Evolutionary conservation across 2,329 filamentous ascomycete genomes (phyloP), one percentile per base, ranked within the genome.

Genomic region (Nakataea oryzae): DNA sequence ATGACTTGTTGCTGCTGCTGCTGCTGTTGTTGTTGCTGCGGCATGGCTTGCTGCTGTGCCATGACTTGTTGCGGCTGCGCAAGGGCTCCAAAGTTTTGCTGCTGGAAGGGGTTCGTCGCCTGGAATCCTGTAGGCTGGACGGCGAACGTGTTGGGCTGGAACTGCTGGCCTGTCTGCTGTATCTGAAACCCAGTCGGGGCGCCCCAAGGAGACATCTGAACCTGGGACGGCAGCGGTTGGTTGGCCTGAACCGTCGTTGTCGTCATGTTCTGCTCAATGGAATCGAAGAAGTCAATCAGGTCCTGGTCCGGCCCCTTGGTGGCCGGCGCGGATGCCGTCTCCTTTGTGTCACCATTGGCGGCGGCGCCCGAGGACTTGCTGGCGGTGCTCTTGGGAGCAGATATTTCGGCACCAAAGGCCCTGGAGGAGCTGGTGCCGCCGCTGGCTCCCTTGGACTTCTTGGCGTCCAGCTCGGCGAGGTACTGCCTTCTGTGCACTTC

Each of bases 401-500:
- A 74, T 3, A 73, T 74, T 26, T 75, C 74, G 28, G 72, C 71
- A 64, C 74, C 74, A 26, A 70, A 65, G 41, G 71, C 67, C 60
- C 73, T 75, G 27, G 72, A 67, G 21, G 59, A 55, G 17, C 41
- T 8, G 14, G 8, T n/a, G 12, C 65, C 65, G 13, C 66, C 69
- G 9, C 70, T 72, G 7, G 75, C 76, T 1, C 77, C 77, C 63
- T 77, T 79, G 34, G 66, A 65, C 71, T 82, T 83, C 74, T 85
- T 75, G 17, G 87, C 89, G 63, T 93, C 89, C 70, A 93, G 88
- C 71, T 96, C 91, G 1, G 91, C 90, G 60, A 97, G 77, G 70
- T 96, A 99, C 72, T 99, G 95, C 68, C 92, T 82, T 65, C 95
- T 84, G 69, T 97, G 95, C 62, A 93, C 83, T 69, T 99, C 95